A percentile compares a stretch with the other conserved stretches of the same genome.
These are phyloP conservation scores for Saccharomyces hybrid DNA, from an alignment of 1,139 yeast genomes.

Conservation along the genomic window DNA sequence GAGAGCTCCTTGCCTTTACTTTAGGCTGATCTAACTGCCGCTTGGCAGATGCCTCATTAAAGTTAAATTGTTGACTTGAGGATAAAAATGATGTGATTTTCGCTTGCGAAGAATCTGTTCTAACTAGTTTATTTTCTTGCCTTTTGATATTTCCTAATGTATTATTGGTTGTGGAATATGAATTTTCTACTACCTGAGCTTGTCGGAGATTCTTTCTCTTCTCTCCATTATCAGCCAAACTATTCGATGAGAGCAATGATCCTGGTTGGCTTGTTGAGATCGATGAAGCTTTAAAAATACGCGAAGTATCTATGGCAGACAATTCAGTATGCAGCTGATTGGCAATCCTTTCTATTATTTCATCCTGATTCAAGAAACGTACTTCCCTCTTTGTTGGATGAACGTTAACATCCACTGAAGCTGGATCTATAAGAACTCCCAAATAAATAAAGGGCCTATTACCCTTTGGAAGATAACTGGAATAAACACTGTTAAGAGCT, in stretches of 20 bases:
- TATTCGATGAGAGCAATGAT: background rate
- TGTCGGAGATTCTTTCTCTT: conserved; percentile 1
- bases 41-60: background rate
- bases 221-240: background rate
- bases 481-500: conserved; percentile 59
- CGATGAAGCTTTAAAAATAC: conserved; percentile 64
- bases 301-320: conserved; percentile 55
- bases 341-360: conserved; percentile 61
- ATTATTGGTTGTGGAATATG: background rate
- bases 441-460: conserved; percentile 72
- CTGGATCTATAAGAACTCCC: conserved; percentile 56
- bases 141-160: conserved; percentile 13
- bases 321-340: conserved; percentile 44
- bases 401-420: conserved; percentile 79
- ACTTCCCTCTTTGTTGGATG: conserved; percentile 97
- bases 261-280: conserved; percentile 12
- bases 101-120: conserved; percentile 68
- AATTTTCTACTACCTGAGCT: background rate
- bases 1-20: background rate
- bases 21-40: background rate
- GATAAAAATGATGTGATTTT: conserved; percentile 44
- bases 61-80: conserved; percentile 15
- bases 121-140: conserved; percentile 58
- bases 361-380: conserved; percentile 77
- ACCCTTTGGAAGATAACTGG: conserved; percentile 70